Evolutionary conservation across 2,329 filamentous ascomycete genomes (phyloP).

Genomic region (Lachnellula willkommii): DNA sequence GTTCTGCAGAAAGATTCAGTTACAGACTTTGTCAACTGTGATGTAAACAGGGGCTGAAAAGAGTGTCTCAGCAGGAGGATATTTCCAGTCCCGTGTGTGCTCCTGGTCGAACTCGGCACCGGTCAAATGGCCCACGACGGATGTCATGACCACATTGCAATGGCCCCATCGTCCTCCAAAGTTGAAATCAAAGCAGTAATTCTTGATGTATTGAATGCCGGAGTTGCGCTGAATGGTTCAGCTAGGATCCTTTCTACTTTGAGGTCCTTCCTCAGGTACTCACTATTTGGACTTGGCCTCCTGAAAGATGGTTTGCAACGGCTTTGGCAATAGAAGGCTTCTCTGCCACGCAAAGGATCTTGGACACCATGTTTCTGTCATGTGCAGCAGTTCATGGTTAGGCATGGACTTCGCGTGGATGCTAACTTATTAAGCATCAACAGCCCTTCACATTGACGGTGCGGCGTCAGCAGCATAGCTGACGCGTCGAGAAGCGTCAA

Average conservation of each 20-base stretch:
- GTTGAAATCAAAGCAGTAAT: conserved; percentile 86
- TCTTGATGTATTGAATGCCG: conserved; percentile 69
- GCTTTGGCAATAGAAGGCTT: conserved; percentile 96
- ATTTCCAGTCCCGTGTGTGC: conserved; percentile 69
- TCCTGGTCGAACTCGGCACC: conserved; percentile 68
- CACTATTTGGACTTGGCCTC: conserved; percentile 66
- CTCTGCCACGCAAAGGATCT: conserved; percentile 72
- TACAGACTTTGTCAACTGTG: conserved; percentile 57
- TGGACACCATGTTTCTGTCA: conserved; percentile 26
- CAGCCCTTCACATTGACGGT: not conserved
- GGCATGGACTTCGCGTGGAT: not conserved
- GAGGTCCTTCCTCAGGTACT: conserved; percentile 27
- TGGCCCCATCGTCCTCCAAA: conserved; percentile 76
- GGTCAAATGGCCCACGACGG: conserved; percentile 83
- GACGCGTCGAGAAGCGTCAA: conserved; percentile 3
- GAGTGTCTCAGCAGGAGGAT: conserved; percentile 70
- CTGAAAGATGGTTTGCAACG: conserved; percentile 82
- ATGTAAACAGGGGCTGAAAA: conserved; percentile 76
- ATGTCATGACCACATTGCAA: conserved; percentile 88
- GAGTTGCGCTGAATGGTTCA: conserved; percentile 22
- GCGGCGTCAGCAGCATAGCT: not conserved
- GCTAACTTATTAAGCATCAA: not conserved
- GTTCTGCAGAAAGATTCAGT: not conserved
- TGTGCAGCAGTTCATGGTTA: not conserved
- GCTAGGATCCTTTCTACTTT: not conserved